A percentile compares a stretch with the other conserved stretches of the same genome.
phyloP scores from a whole-genome alignment of 2,329 filamentous ascomycete genomes.

The Arthrobotrys musiformis region DNA sequence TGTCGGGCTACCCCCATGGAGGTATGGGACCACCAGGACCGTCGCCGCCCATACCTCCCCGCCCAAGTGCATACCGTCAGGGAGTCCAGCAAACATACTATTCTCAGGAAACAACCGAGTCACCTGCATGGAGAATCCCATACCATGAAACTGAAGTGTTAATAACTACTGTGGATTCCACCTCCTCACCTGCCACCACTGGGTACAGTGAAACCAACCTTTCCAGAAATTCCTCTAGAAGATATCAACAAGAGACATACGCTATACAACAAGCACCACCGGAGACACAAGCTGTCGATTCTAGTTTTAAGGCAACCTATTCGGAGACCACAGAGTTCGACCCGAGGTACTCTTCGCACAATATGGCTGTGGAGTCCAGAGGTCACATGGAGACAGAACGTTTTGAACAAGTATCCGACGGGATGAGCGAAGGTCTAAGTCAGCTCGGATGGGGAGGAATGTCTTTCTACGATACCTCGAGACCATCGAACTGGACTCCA shows the following conservation, averaged over 20 bases:
- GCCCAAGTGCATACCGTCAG: slow-evolving; percentile 42
- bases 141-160: slow-evolving; percentile 54
- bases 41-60: slow-evolving; percentile 42
- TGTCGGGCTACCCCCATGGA: slow-evolving; percentile 41
- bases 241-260: slow-evolving; percentile 36
- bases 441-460: slow-evolving; percentile 37
- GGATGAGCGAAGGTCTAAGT: slow-evolving; percentile 17
- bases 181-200: not conserved
- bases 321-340: slow-evolving; percentile 30
- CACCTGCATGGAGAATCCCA: slow-evolving; percentile 42
- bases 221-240: slow-evolving; percentile 23
- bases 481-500: slow-evolving; percentile 36
- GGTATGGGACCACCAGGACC: slow-evolving; percentile 40
- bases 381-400: not conserved
- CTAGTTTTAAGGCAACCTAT: slow-evolving; percentile 1
- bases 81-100: slow-evolving; percentile 32
- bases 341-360: slow-evolving; percentile 18
- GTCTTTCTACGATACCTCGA: slow-evolving; percentile 47
- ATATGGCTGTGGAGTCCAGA: slow-evolving; percentile 22
- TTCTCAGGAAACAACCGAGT: slow-evolving; percentile 41
- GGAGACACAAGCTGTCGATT: slow-evolving; percentile 36
- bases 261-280: slow-evolving; percentile 22
- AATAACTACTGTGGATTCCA: slow-evolving; percentile 45
- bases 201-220: slow-evolving; percentile 31
- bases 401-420: slow-evolving; percentile 38